phyloP scores from a whole-genome alignment of 306 rosid species.

The Begonia loranthoides region DNA sequence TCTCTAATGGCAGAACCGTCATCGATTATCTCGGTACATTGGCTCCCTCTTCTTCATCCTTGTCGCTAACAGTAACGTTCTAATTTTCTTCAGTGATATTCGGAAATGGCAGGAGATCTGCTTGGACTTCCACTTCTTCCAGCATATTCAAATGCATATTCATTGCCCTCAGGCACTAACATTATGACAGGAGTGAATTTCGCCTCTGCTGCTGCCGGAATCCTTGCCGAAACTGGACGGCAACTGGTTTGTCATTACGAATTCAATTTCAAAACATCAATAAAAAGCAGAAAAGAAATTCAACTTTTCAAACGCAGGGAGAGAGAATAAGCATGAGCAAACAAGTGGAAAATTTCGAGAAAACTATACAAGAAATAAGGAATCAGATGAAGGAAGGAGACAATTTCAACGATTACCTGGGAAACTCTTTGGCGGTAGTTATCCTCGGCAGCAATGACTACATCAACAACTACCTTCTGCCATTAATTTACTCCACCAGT shows the following conservation, averaged over 20 bases:
- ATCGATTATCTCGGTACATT: conserved; percentile 42
- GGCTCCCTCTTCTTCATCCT: background rate
- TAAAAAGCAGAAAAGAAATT: background rate
- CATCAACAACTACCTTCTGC: conserved; percentile 49
- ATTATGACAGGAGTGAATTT: conserved; percentile 51
- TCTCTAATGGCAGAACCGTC: conserved; percentile 49
- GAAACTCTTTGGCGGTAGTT: conserved; percentile 25
- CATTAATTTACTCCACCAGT: conserved; percentile 27
- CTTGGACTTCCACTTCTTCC: conserved; percentile 55
- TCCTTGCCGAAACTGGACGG: conserved; percentile 55
- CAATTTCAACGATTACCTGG: conserved; percentile 16
- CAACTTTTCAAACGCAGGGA: conserved; percentile 21
- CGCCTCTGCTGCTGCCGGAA: conserved; percentile 67
- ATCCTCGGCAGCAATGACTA: conserved; percentile 54
- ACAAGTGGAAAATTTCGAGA: conserved; percentile 35
- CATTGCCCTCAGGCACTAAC: conserved; percentile 14
- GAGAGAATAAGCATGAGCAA: conserved; percentile 23
- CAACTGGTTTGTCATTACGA: conserved; percentile 26
- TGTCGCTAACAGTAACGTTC: background rate
- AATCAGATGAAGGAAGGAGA: conserved; percentile 19
- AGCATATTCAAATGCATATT: conserved; percentile 37
- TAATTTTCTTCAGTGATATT: background rate
- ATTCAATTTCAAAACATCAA: background rate
- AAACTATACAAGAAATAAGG: conserved; percentile 20
- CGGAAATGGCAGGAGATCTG: conserved; percentile 25